Evolutionary conservation across 2,329 filamentous ascomycete genomes (phyloP), one percentile per base, ranked within the genome.

Genomic region (Mycosphaerella sp.): DNA sequence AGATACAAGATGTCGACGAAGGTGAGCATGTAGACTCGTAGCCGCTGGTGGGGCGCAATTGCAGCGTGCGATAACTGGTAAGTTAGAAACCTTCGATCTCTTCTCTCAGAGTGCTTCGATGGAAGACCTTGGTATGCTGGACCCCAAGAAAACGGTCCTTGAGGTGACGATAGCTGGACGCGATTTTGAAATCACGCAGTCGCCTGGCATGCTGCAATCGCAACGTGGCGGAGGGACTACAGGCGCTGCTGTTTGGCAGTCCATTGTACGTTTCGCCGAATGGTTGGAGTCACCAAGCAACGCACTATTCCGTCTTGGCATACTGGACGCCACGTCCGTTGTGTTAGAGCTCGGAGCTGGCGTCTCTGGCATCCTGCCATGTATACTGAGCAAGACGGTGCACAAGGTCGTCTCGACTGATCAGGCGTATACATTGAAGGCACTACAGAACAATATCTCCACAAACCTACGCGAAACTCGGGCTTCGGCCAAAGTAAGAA

Each of bases 281-380:
- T 97, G 89, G 89, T 77, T 97, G 41, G 75, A 82, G 30, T 76
- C 77, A 3, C 68, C 77, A 1, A 64, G 69, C 27, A 89, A 89
- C 66, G 68, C 81, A 0, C 75, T 96, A 42, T 82, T 84, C 70
- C 67, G 70, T 34, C 62, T 70, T 50, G 71, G 70, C 41, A 62
- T 84, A 44, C 73, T 91, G 6, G 68, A 73, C 18, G 53, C 73
- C 0, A 60, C 72, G 1, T 82, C 86, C 4, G 73, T 73, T 5
- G 74, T 90, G 16, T 74, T 95, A 49, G 93, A 97, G 65, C 80
- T 98, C 5, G 93, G 93, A 39, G 89, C 88, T 66, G 93, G 93
- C 48, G 85, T 95, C 49, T 87, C 89, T 0, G 88, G 85, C 14
- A 75, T 97, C 32, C 79, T 90, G 30, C 88, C 85, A 2, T 73